Base-by-base conservation (phyloP, 768 basidiomycete genomes). In the Boletus bicolor region DNA sequence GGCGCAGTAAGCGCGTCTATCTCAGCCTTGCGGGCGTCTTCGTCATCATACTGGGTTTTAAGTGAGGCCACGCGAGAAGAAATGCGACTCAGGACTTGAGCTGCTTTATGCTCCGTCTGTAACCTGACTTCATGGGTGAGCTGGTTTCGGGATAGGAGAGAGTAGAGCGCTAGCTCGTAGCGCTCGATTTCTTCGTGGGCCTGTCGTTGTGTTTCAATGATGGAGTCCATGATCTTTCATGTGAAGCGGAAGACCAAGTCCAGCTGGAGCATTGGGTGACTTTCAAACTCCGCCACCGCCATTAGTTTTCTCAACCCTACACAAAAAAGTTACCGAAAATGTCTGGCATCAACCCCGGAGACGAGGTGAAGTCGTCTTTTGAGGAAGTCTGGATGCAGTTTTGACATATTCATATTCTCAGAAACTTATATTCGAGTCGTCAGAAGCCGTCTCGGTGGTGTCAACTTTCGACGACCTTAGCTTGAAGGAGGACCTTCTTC, bases 381-480 rank as follows among this genome's bases (percentile, higher is more conserved):
- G 38, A 30, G 41, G 21, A 34, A 55, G 60, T 66, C 34, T 39
- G 10, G 19, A 3, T 21, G 26, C 1, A 30, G 17, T 44, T 9
- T 56, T 57, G 53, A 64, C 48, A 5, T 44, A 44, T 28, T 51
- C 14, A 5, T 44, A 44, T 28, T 51, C 14, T 15, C 64, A 92
- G 83, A 94, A 94, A 89, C 86, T 95, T 58, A 86, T 95, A 4
- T 96, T 96, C 63, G 94, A 96, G 75, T 95, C 94, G 42, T 94
- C 93, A 43, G 93, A 96, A 73, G 86, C 90, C 12, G 86, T 97
- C 61, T 86, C 88, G 30, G 90, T 91, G 44, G 82, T 96, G 62
- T 91, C 89, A 45, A 92, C 91, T 7, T 93, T 93, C 68, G 91
- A 93, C 68, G 91, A 93, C 77, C 83, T 93, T 44, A 82, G 88